phyloP scores from a whole-genome alignment of 257 asterid genomes.

The Solanum rostratum region DNA sequence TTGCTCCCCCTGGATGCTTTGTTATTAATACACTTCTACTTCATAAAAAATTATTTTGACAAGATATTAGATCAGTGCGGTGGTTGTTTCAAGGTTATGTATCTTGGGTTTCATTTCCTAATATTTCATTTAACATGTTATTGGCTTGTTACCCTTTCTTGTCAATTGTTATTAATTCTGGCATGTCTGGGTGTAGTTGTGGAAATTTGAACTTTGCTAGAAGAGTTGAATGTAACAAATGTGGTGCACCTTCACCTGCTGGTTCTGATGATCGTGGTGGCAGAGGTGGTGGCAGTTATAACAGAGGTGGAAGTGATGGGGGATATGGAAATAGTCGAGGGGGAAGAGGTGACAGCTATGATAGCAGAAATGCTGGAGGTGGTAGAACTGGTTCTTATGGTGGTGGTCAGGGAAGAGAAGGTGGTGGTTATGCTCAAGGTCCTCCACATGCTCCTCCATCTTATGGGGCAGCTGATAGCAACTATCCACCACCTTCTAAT shows the following conservation, averaged over 20 bases:
- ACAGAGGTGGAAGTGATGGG: slow-evolving; percentile 23
- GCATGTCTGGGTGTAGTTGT: slow-evolving; percentile 64
- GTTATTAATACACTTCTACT: not conserved
- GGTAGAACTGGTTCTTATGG: slow-evolving; percentile 54
- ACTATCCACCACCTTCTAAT: slow-evolving; percentile 49
- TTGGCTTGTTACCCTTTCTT: not conserved
- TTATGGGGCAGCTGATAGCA: slow-evolving; percentile 56
- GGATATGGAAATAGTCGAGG: slow-evolving; percentile 31
- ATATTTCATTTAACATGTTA: not conserved
- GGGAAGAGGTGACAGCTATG: slow-evolving; percentile 54
- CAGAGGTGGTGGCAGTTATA: slow-evolving; percentile 42
- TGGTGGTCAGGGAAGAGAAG: slow-evolving; percentile 61
- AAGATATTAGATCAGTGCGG: not conserved
- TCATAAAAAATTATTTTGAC: not conserved
- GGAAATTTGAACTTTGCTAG: slow-evolving; percentile 99
- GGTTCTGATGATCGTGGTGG: slow-evolving; percentile 79
- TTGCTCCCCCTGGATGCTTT: not conserved
- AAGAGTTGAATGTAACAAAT: slow-evolving; percentile 92
- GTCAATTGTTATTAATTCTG: slow-evolving; percentile 30
- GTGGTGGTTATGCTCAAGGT: slow-evolving; percentile 57
- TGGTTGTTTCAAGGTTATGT: not conserved
- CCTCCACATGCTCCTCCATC: slow-evolving; percentile 58
- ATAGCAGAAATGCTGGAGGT: slow-evolving; percentile 55
- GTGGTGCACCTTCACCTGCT: slow-evolving; percentile 87
- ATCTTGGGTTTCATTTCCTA: not conserved